phyloP scores from a whole-genome alignment of 78 protist genomes.

The Protostelium mycophagum region DNA sequence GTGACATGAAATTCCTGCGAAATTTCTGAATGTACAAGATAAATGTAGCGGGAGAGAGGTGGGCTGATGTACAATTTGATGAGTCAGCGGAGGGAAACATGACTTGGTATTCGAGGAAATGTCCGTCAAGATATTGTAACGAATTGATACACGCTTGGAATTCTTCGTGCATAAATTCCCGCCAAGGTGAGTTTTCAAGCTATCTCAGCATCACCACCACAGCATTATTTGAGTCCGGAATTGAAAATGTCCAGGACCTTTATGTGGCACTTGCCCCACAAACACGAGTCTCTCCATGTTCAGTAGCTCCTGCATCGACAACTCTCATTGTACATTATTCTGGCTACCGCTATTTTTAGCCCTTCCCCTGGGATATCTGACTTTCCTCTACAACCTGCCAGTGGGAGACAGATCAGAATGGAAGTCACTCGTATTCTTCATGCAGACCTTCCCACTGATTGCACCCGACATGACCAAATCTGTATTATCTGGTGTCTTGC shows the following conservation, averaged over 20 bases:
- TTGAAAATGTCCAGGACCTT: background rate
- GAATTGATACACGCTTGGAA: background rate
- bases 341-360: background rate
- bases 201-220: background rate
- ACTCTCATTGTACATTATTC: background rate
- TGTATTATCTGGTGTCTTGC: background rate
- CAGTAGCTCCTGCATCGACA: background rate
- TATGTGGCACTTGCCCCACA: background rate
- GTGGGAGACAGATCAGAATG: background rate
- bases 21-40: background rate
- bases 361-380: background rate
- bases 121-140: background rate
- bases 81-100: background rate
- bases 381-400: background rate
- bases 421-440: background rate
- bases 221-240: background rate
- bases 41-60: background rate
- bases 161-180: background rate
- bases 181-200: background rate
- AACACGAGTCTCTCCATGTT: background rate
- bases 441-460: background rate
- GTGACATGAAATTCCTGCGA: background rate
- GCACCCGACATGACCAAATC: background rate
- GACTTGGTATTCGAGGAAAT: background rate
- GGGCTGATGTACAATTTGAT: background rate